Evolutionary conservation across 306 rosid species (phyloP), one percentile per base, ranked within the genome.

Genomic region (Dicorynia guianensis): DNA sequence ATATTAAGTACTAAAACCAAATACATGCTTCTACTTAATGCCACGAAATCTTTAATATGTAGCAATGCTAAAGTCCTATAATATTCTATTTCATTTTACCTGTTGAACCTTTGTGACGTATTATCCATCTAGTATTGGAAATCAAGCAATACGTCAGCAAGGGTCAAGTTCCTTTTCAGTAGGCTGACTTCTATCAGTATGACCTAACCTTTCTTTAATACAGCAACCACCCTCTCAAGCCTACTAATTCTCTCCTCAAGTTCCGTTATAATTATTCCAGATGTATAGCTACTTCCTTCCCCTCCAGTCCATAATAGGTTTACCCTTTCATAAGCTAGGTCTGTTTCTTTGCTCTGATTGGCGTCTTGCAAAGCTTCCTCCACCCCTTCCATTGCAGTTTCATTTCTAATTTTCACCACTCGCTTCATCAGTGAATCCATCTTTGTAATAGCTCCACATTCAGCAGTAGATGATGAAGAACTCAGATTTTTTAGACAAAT

Each of bases 361-460:
- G 20, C 74, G 77, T 40, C 72, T 10, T 57, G 71, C 47, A 17
- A 11, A 20, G 53, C 72, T 47, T 64, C 38, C 63, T 74, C 62
- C 58, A 48, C 17, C 18, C 35, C 59, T 15, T 19, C 52, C 12
- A 42, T 13, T 39, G 48, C 53, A 70, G 74, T 38, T 50, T 79
- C 79, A 69, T 12, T 11, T 12, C 2, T 13, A 48, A 52, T 30
- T 13, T 34, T 58, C 12, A 14, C 53, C 34, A 47, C 64, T 3
- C 48, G 4, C 18, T 55, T 63, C 38, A 17, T 59, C 54, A 11
- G 17, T 52, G 68, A 33, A 8, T 60, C 64, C 52, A 35, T 40
- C 43, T 53, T 42, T 25, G n/a, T 13, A 49, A 44, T 39, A 52
- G 38, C 49, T 76, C 47, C 75, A 55, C 44, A 44, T 20, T 34